phyloP scores from a whole-genome alignment of 2,329 filamentous ascomycete species.

The Ramularia collo-cygni region DNA sequence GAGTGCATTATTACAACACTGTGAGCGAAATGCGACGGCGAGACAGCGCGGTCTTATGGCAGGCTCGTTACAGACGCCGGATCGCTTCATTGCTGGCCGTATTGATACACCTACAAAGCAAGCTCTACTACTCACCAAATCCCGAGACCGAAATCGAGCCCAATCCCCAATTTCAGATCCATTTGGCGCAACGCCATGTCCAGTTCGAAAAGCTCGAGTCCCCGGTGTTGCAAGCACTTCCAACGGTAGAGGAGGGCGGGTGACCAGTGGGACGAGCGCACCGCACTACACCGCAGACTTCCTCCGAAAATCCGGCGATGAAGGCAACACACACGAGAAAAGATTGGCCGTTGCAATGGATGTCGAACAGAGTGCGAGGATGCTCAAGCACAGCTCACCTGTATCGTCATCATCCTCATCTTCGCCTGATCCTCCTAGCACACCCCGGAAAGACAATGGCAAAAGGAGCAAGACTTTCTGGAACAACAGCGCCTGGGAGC shows the following conservation, averaged over 20 bases:
- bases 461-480: slow-evolving; percentile 9
- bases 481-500: slow-evolving; percentile 21
- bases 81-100: slow-evolving; percentile 51
- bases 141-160: too few relatives aligned
- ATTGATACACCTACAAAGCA: slow-evolving; percentile 24
- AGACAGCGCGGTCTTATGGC: slow-evolving; percentile 17
- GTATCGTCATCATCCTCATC: slow-evolving; percentile 7
- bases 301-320: slow-evolving; percentile 32
- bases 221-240: slow-evolving; percentile 35
- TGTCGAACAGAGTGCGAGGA: slow-evolving; percentile 61
- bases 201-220: slow-evolving; percentile 1
- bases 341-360: slow-evolving; percentile 74
- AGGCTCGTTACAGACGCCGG: slow-evolving; percentile 35
- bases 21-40: slow-evolving; percentile 15
- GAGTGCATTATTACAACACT: slow-evolving; percentile 15
- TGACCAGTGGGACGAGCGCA: slow-evolving; percentile 67
- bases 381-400: slow-evolving; percentile 48
- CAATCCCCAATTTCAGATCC: slow-evolving; percentile 15
- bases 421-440: slow-evolving; percentile 4
- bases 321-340: slow-evolving; percentile 53
- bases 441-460: slow-evolving; percentile 8
- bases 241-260: slow-evolving; percentile 56
- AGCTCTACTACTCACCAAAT: slow-evolving; percentile 8
- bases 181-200: slow-evolving; percentile 18
- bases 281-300: slow-evolving; percentile 56